Evolutionary conservation across 805 yeast genomes (phyloP), one percentile per base, ranked within the genome.

Genomic region (Candida ovalis): DNA sequence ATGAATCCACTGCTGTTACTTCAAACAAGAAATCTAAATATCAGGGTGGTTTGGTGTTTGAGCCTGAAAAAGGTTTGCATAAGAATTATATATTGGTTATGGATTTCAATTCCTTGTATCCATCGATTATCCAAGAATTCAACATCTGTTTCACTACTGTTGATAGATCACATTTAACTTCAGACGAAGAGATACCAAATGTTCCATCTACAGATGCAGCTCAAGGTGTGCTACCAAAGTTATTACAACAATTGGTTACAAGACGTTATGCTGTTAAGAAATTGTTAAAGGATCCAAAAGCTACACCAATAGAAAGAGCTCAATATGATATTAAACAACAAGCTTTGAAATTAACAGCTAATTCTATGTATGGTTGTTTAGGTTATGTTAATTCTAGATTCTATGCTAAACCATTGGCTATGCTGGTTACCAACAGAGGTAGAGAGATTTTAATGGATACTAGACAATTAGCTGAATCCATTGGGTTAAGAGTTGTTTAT

Each of bases 301-400:
- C 83, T 21, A 74, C 83, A 0, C 73, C 81, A 0, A 69, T 73
- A 46, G 90, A 88, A 62, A 80, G 69, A 48, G 85, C 88, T 0
- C 97, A 92, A 62, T 89, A 86, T 74, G 98, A 94, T 66, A 90
- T 91, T 62, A 88, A 91, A 62, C 99, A 94, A 68, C 95, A 86
- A 65, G 98, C 99, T 0, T 78, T 94, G 64, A 94, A 94, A 66
- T 75, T 94, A 63, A 95, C 99, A 2, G 99, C 99, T 25, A 94
- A 94, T 69, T 94, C 99, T n/a, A 92, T 94, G 97, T 94, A 94
- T 70, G 99, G 99, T 63, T 94, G 98, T 78, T 77, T 94, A 59
- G 99, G 99, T 57, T 91, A 84, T 66, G 86, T 86, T 6, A 79
- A 86, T 59, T 89, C 97, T 21, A 78, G 99, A 60, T 94, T 94